phyloP scores from a whole-genome alignment of 2,329 filamentous ascomycete genomes.

The Apiospora aurea region DNA sequence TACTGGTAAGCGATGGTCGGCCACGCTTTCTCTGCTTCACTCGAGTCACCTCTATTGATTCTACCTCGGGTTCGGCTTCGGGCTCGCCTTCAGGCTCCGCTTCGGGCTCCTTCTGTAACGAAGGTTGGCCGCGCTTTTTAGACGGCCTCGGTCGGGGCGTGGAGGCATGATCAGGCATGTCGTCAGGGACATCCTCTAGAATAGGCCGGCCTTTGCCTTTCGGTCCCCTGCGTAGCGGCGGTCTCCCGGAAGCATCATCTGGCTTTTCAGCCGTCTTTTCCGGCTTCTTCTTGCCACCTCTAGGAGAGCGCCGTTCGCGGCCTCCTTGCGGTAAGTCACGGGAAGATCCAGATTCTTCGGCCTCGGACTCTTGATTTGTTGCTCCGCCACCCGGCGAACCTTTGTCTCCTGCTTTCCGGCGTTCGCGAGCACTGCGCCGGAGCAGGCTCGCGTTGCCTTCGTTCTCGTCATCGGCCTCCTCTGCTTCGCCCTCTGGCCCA shows the following conservation, averaged over 20 bases:
- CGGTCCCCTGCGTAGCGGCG: neutral
- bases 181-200: neutral
- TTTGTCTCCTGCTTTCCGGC: conserved; percentile 21
- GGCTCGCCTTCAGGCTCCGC: conserved; percentile 23
- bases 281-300: neutral
- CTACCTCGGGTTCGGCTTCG: conserved; percentile 28
- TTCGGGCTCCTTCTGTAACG: neutral
- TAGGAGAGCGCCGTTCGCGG: neutral
- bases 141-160: neutral
- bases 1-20: conserved; percentile 37
- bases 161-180: neutral
- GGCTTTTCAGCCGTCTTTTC: neutral
- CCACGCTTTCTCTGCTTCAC: conserved; percentile 35
- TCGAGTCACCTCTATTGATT: conserved; percentile 21
- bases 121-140: conserved; percentile 23
- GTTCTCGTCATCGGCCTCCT: conserved; percentile 42
- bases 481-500: conserved; percentile 32
- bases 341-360: neutral
- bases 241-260: neutral
- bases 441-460: conserved; percentile 31
- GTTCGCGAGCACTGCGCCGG: conserved; percentile 23
- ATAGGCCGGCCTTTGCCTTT: neutral
- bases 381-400: neutral
- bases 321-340: conserved; percentile 3
- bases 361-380: conserved; percentile 13